These are phyloP conservation scores for Candida awuae DNA, from an alignment of 805 yeast species.

Conservation along the genomic window DNA sequence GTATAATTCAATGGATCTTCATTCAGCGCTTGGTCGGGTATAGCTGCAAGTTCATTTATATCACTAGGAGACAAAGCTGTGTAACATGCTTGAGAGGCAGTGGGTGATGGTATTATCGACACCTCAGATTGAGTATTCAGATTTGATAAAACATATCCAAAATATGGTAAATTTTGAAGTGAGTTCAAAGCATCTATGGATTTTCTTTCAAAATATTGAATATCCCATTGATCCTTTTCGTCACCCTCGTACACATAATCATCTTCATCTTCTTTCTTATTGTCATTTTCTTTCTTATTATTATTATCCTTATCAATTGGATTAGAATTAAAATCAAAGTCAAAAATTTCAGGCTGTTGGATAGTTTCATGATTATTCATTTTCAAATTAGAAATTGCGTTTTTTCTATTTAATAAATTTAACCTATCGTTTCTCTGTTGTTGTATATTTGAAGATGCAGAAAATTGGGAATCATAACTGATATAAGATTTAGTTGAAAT, in stretches of 20 bases:
- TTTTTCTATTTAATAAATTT: constrained; percentile 38
- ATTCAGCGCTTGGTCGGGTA: constrained; percentile 68
- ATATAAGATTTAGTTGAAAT: constrained; percentile 42
- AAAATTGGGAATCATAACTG: constrained; percentile 52
- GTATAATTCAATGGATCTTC: constrained; percentile 72
- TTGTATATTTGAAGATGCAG: constrained; percentile 18
- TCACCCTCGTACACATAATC: constrained; percentile 1
- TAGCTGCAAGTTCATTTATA: constrained; percentile 69
- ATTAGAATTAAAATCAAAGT: too few species aligned
- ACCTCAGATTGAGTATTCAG: constrained; percentile 14
- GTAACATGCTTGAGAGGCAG: constrained; percentile 30
- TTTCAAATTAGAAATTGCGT: constrained; percentile 42
- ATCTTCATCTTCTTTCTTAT: constrained; percentile 1
- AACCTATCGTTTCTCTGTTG: constrained; percentile 16
- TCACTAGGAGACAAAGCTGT: constrained; percentile 48
- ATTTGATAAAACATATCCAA: constrained; percentile 3
- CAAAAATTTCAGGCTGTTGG: not conserved
- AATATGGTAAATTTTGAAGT: constrained; percentile 13
- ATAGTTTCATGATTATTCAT: constrained; percentile 10
- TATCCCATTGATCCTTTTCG: not conserved
- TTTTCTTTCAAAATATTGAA: not conserved
- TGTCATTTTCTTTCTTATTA: too few species aligned
- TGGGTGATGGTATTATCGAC: constrained; percentile 29
- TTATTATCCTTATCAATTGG: too few species aligned
- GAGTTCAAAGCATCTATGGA: not conserved